Conservation (phyloP, 148 eudicot genomes). For the Fagopyrum tataricum region DNA sequence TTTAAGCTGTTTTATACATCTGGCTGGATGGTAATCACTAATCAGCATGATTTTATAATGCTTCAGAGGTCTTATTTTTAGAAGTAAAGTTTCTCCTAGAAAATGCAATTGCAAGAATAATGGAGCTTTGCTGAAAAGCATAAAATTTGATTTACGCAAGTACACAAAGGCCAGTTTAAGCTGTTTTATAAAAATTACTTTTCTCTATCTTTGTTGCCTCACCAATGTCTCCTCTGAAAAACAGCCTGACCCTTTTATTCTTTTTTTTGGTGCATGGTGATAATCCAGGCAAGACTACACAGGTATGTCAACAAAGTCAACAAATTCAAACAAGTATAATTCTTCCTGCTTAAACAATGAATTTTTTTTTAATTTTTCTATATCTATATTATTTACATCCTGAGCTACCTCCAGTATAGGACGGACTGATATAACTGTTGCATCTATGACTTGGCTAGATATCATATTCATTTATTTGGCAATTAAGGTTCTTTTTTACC, state of each 20-base stretch:
- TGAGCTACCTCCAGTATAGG: neutral
- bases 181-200: neutral
- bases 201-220: neutral
- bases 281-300: constrained; percentile 3
- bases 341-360: neutral
- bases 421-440: neutral
- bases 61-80: neutral
- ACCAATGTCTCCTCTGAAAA: neutral
- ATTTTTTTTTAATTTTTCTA: neutral
- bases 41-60: neutral
- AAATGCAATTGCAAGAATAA: neutral
- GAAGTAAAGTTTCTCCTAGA: neutral
- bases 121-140: neutral
- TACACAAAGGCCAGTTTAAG: neutral
- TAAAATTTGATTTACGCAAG: neutral
- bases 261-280: neutral
- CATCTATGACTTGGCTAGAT: neutral
- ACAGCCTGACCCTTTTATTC: neutral
- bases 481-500: neutral
- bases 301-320: neutral
- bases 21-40: neutral
- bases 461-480: neutral
- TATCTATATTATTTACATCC: neutral
- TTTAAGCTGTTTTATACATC: neutral
- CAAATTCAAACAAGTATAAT: neutral